These are phyloP conservation scores for Gremmenia infestans DNA, from an alignment of 2,329 filamentous ascomycete species.

Conservation along the genomic window DNA sequence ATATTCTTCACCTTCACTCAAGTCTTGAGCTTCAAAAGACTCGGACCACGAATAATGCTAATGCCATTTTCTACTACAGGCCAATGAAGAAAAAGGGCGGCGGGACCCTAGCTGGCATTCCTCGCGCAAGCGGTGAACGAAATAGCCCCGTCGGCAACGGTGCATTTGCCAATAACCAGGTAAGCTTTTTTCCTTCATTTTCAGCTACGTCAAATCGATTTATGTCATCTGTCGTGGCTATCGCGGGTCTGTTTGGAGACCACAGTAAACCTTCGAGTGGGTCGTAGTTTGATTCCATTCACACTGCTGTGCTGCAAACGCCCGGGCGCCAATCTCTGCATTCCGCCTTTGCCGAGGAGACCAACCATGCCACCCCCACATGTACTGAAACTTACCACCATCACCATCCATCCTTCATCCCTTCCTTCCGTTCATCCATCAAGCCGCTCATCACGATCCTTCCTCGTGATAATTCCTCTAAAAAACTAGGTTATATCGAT, in stretches of 20 bases:
- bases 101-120: constrained; percentile 63
- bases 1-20: constrained; percentile 1
- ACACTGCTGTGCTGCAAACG: constrained; percentile 19
- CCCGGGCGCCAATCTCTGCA: constrained; percentile 28
- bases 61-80: constrained; percentile 38
- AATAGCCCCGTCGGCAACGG: constrained; percentile 54
- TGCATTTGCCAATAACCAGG: constrained; percentile 41
- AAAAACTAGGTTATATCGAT: not conserved
- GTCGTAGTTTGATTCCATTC: constrained; percentile 14
- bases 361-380: constrained; percentile 25
- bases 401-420: constrained; percentile 3
- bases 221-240: not conserved
- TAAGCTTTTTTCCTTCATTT: constrained; percentile 34
- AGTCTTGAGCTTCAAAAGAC: not conserved
- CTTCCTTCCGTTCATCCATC: constrained; percentile 13
- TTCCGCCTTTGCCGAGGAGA: constrained; percentile 28
- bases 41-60: constrained; percentile 16
- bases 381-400: constrained; percentile 18
- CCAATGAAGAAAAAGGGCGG: constrained; percentile 68
- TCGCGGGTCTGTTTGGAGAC: not conserved
- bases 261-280: not conserved
- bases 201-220: not conserved
- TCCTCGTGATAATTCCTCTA: constrained; percentile 5
- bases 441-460: constrained; percentile 7
- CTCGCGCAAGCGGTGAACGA: constrained; percentile 59